These are phyloP conservation scores for Ophiostoma ips DNA, from an alignment of 2,329 filamentous ascomycete genomes.

Conservation along the genomic window DNA sequence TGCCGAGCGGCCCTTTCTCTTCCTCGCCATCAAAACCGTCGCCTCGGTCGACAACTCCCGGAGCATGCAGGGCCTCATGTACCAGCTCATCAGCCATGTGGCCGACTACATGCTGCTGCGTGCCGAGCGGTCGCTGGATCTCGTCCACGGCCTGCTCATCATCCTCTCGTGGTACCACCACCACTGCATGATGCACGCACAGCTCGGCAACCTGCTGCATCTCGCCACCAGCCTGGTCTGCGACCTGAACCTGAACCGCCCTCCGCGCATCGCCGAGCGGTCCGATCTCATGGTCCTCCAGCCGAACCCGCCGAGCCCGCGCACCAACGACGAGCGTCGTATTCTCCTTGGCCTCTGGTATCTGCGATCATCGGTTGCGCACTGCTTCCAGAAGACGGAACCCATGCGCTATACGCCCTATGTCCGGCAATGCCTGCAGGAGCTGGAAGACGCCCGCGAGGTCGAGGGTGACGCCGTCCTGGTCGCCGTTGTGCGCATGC, in stretches of 20 bases:
- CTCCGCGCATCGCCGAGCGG: constrained; percentile 27
- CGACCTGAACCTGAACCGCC: constrained; percentile 32
- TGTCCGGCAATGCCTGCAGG: constrained; percentile 33
- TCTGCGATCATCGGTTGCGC: constrained; percentile 31
- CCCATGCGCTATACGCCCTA: constrained; percentile 38
- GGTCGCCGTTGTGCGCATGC: constrained; percentile 33
- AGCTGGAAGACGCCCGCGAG: constrained; percentile 30
- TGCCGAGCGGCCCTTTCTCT: constrained; percentile 31
- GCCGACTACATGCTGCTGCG: constrained; percentile 35
- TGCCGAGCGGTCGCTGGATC: constrained; percentile 34
- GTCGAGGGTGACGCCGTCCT: constrained; percentile 32
- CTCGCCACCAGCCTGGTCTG: constrained; percentile 32
- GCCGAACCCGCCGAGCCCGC: constrained; percentile 23
- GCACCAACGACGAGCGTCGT: constrained; percentile 39
- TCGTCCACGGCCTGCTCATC: constrained; percentile 34
- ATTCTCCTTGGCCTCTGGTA: constrained; percentile 40
- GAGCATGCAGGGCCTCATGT: constrained; percentile 37
- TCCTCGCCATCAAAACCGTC: constrained; percentile 35
- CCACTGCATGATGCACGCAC: constrained; percentile 38
- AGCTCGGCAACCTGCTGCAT: constrained; percentile 36
- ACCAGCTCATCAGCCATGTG: constrained; percentile 30
- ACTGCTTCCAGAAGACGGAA: constrained; percentile 31
- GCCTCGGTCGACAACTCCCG: constrained; percentile 31
- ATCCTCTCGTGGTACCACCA: constrained; percentile 39
- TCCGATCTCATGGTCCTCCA: constrained; percentile 28